Conservation (phyloP, 192 early-diverging fungal genomes). For the Ambispora gerdemannii region DNA sequence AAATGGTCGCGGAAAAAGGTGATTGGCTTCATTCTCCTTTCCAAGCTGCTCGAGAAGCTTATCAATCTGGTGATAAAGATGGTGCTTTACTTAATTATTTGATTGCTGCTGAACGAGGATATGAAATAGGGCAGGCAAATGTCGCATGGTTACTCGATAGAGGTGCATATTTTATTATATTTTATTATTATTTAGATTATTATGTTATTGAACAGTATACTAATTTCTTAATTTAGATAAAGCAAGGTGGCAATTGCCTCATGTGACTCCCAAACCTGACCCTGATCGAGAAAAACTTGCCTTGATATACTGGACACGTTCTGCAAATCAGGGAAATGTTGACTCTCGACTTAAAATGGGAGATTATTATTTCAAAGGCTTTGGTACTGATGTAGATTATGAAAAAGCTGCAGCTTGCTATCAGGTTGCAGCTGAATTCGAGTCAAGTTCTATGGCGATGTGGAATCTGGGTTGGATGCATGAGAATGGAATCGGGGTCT, state of each 20-base stretch:
- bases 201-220: not conserved
- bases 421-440: conserved; percentile 72
- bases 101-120: conserved; percentile 86
- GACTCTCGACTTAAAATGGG: conserved; percentile 91
- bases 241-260: conserved; percentile 19
- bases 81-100: conserved; percentile 71
- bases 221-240: conserved; percentile 16
- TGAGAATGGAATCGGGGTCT: conserved; percentile 87
- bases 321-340: conserved; percentile 88
- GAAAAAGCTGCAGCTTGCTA: conserved; percentile 82
- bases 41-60: conserved; percentile 53
- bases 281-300: conserved; percentile 54
- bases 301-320: conserved; percentile 87
- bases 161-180: conserved; percentile 31
- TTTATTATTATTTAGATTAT: not conserved
- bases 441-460: conserved; percentile 81
- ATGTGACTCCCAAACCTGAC: conserved; percentile 15
- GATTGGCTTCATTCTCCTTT: conserved; percentile 80
- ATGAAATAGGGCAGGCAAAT: conserved; percentile 84
- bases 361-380: conserved; percentile 88
- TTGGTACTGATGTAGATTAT: conserved; percentile 63
- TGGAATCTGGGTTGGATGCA: conserved; percentile 97
- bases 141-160: conserved; percentile 86
- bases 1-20: conserved; percentile 77
- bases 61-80: conserved; percentile 61